Conservation (phyloP, 495 filamentous ascomycete species). For the Aspergillus hancockii region DNA sequence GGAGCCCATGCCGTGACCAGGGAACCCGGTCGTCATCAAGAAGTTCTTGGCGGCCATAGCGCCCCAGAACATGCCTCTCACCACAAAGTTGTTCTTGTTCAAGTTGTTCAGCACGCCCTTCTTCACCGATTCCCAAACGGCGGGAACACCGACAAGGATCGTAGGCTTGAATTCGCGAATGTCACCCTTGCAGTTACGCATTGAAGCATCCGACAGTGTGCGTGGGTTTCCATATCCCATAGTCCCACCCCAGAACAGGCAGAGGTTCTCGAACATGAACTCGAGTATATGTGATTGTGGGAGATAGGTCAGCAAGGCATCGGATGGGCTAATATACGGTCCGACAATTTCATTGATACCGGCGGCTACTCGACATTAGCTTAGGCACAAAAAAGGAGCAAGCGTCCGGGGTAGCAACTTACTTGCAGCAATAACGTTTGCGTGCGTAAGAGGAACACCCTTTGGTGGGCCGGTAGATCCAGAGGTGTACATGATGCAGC, state of each 20-base stretch:
- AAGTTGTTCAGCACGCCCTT: slow-evolving; percentile 93
- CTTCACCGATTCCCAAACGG: slow-evolving; percentile 97
- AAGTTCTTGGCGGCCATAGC: slow-evolving; percentile 82
- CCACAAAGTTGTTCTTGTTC: slow-evolving; percentile 68
- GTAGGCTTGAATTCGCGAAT: slow-evolving; percentile 92
- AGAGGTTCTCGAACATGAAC: slow-evolving; percentile 94
- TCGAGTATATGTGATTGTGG: slow-evolving; percentile 95
- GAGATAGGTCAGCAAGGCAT: slow-evolving; percentile 87
- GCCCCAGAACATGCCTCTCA: slow-evolving; percentile 89
- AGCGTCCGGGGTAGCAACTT: slow-evolving; percentile 31
- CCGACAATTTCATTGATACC: slow-evolving; percentile 87
- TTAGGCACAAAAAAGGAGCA: neutral
- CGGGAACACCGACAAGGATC: slow-evolving; percentile 90
- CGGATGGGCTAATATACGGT: slow-evolving; percentile 80
- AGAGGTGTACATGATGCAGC: slow-evolving; percentile 99
- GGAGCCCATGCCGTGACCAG: slow-evolving; percentile 64
- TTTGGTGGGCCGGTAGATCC: slow-evolving; percentile 97
- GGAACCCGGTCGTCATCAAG: slow-evolving; percentile 73
- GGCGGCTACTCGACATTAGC: slow-evolving; percentile 60
- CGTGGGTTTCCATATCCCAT: slow-evolving; percentile 98
- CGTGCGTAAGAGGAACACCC: slow-evolving; percentile 90
- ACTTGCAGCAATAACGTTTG: slow-evolving; percentile 85
- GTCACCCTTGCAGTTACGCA: slow-evolving; percentile 93
- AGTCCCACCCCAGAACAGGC: slow-evolving; percentile 88
- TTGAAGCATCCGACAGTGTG: slow-evolving; percentile 85